These are phyloP conservation scores for Paracoccidioides lutzii DNA, from an alignment of 2,329 filamentous ascomycete genomes.

Conservation along the genomic window DNA sequence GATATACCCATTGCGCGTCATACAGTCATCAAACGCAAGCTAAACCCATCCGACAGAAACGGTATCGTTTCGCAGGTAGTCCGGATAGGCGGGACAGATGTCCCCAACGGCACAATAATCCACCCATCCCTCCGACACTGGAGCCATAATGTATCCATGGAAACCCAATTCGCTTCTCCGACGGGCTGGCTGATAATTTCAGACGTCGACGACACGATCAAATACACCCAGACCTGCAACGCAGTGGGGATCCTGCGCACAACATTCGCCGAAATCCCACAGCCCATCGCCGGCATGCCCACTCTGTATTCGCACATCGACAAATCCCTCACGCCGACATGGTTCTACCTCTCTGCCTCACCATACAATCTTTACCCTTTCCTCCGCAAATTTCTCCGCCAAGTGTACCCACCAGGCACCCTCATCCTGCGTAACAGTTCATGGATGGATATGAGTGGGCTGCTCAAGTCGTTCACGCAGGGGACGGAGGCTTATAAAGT, in stretches of 20 bases:
- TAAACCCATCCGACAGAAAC: constrained; percentile 59
- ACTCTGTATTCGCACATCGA: constrained; percentile 62
- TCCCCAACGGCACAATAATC: constrained; percentile 38
- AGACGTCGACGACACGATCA: constrained; percentile 93
- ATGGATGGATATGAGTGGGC: constrained; percentile 70
- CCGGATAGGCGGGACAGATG: constrained; percentile 32
- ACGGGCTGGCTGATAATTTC: constrained; percentile 78
- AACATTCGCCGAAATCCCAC: constrained; percentile 67
- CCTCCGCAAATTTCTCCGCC: constrained; percentile 58
- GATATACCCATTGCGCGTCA: constrained; percentile 43
- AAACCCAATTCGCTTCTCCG: constrained; percentile 60
- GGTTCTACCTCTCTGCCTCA: constrained; percentile 88
- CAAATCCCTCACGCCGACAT: constrained; percentile 49
- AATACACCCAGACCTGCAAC: constrained; percentile 70
- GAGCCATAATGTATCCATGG: constrained; percentile 42
- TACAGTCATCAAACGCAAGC: constrained; percentile 32
- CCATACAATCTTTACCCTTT: constrained; percentile 92
- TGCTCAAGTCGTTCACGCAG: constrained; percentile 65
- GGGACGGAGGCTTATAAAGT: constrained; percentile 80
- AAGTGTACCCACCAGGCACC: constrained; percentile 62
- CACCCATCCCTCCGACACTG: constrained; percentile 21
- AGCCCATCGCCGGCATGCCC: constrained; percentile 67
- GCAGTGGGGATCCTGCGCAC: constrained; percentile 67
- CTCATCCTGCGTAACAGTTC: constrained; percentile 73
- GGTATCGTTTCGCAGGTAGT: constrained; percentile 58